phyloP scores from a whole-genome alignment of 306 rosid genomes.

The Quercus dentata region DNA sequence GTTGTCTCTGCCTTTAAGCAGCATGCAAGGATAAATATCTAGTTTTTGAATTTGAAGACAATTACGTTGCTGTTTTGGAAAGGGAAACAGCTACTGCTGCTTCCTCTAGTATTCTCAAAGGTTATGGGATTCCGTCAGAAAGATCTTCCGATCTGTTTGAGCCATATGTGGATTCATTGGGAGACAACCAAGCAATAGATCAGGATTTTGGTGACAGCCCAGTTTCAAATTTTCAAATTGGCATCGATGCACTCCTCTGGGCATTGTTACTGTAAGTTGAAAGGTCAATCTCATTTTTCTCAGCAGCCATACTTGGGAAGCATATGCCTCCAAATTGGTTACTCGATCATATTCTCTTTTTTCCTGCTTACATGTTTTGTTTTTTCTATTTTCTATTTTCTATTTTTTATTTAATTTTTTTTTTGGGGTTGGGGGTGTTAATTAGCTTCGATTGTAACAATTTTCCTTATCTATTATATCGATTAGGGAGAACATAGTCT shows the following conservation, averaged over 20 bases:
- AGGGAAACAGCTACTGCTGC: conserved; percentile 60
- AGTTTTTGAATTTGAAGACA: conserved; percentile 84
- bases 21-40: conserved; percentile 65
- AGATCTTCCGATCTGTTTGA: conserved; percentile 75
- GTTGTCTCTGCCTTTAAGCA: no score
- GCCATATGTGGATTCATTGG: conserved; percentile 58
- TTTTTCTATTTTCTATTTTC: background rate
- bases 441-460: background rate
- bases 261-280: conserved; percentile 23
- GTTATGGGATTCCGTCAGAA: conserved; percentile 83
- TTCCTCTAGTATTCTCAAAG: conserved; percentile 67
- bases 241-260: conserved; percentile 76
- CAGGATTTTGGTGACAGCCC: conserved; percentile 56
- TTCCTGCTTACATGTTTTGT: background rate
- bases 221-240: conserved; percentile 70
- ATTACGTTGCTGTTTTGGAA: conserved; percentile 75
- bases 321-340: background rate
- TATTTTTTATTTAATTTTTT: background rate
- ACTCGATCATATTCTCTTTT: background rate
- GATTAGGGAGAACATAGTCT: background rate
- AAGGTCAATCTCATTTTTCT: conserved; percentile 1
- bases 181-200: conserved; percentile 38
- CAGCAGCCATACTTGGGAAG: background rate
- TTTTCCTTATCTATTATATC: background rate
- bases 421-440: background rate